Evolutionary conservation across 1,139 yeast genomes (phyloP).

Genomic region (Hansenula sp.): DNA sequence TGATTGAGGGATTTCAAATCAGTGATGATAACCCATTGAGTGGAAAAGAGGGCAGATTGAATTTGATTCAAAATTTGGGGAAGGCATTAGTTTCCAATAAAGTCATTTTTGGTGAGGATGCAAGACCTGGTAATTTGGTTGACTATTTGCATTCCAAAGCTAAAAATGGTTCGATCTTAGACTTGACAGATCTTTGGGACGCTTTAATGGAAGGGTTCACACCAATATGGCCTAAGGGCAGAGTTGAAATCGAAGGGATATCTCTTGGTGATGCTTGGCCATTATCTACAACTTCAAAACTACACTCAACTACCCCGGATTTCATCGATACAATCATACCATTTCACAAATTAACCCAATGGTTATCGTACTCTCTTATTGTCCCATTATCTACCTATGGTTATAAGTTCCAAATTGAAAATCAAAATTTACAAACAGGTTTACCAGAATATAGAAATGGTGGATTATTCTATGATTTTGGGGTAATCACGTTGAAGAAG

Average conservation of each 20-base stretch:
- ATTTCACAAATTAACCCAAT: slow-evolving; percentile 59
- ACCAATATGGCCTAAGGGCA: slow-evolving; percentile 58
- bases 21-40: slow-evolving; percentile 39
- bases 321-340: slow-evolving; percentile 42
- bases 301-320: slow-evolving; percentile 14
- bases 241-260: slow-evolving; percentile 43
- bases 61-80: slow-evolving; percentile 42
- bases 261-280: slow-evolving; percentile 61
- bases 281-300: slow-evolving; percentile 31
- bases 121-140: slow-evolving; percentile 51
- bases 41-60: slow-evolving; percentile 49
- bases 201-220: slow-evolving; percentile 47
- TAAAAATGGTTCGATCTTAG: slow-evolving; percentile 24
- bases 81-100: slow-evolving; percentile 33
- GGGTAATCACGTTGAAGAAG: slow-evolving; percentile 42
- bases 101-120: slow-evolving; percentile 40
- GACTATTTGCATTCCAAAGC: slow-evolving; percentile 35
- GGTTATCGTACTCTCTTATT: slow-evolving; percentile 56
- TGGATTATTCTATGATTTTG: slow-evolving; percentile 53
- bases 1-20: slow-evolving; percentile 41
- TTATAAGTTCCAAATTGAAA: slow-evolving; percentile 34
- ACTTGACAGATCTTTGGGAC: slow-evolving; percentile 45
- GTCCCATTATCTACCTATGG: slow-evolving; percentile 45
- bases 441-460: slow-evolving; percentile 64
- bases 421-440: slow-evolving; percentile 48